phyloP scores from a whole-genome alignment of 495 filamentous ascomycete genomes.

The Penicillium coffeae region DNA sequence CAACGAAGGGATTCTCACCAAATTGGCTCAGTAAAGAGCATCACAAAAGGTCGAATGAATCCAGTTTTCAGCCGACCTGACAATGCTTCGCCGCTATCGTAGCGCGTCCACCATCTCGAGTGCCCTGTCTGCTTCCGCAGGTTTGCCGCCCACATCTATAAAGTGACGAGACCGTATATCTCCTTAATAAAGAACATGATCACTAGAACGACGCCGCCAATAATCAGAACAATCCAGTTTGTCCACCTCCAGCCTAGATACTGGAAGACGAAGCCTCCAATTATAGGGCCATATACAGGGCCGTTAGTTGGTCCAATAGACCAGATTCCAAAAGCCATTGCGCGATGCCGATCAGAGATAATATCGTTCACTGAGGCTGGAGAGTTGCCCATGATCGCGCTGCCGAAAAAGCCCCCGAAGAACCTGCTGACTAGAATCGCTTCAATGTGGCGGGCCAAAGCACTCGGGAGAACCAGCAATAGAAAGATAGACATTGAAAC shows the following conservation, averaged over 20 bases:
- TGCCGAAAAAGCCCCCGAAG: slow-evolving; percentile 62
- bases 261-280: slow-evolving; percentile 69
- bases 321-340: slow-evolving; percentile 65
- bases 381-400: slow-evolving; percentile 63
- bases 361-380: slow-evolving; percentile 78
- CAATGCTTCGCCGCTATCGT: slow-evolving; percentile 47
- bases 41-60: slow-evolving; percentile 60
- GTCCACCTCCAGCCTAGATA: slow-evolving; percentile 78
- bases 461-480: slow-evolving; percentile 64
- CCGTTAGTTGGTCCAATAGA: slow-evolving; percentile 72
- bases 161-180: slow-evolving; percentile 65
- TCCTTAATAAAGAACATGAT: slow-evolving; percentile 55
- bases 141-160: slow-evolving; percentile 52
- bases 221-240: slow-evolving; percentile 74
- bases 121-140: slow-evolving; percentile 61
- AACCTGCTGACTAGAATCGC: slow-evolving; percentile 56
- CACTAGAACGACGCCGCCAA: slow-evolving; percentile 47
- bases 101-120: slow-evolving; percentile 59
- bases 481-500: slow-evolving; percentile 56
- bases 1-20: slow-evolving; percentile 38
- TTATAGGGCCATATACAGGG: slow-evolving; percentile 54
- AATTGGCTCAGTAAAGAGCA: slow-evolving; percentile 68
- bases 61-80: slow-evolving; percentile 48
- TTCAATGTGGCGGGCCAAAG: slow-evolving; percentile 60
- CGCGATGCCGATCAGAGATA: slow-evolving; percentile 59